Conservation (phyloP, 2,329 filamentous ascomycete species). For the Fusarium pseudonygamai region DNA sequence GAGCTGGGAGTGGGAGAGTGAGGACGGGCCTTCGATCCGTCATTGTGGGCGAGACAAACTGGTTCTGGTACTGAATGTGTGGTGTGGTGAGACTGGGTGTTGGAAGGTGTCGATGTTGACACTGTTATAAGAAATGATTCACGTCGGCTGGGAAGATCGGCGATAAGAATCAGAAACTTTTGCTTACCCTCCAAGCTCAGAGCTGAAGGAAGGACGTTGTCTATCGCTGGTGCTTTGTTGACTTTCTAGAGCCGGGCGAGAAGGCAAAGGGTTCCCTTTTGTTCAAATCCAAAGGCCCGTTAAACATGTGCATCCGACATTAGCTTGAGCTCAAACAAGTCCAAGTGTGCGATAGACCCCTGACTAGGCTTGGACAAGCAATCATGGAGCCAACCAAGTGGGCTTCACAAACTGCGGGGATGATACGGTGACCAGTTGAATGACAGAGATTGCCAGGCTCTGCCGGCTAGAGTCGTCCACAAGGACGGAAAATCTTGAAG, state of each 20-base stretch:
- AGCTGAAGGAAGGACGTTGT: conserved; percentile 1
- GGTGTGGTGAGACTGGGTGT: background rate
- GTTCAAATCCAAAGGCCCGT: conserved; percentile 24
- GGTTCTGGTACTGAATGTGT: conserved; percentile 12
- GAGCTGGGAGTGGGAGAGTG: conserved; percentile 40
- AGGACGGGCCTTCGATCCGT: conserved; percentile 43
- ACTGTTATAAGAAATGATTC: background rate
- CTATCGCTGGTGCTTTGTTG: conserved; percentile 24
- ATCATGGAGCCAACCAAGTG: conserved; percentile 36
- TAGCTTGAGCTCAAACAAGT: conserved; percentile 29
- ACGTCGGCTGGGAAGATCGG: background rate
- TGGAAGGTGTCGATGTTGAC: conserved; percentile 1
- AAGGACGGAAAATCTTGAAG: conserved; percentile 39
- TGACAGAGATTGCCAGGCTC: conserved; percentile 9
- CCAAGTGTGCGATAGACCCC: conserved; percentile 38
- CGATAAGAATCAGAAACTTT: background rate
- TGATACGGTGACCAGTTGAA: conserved; percentile 41
- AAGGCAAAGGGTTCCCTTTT: conserved; percentile 31
- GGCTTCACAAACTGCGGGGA: conserved; percentile 36
- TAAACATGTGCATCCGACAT: conserved; percentile 33
- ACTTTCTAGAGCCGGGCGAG: conserved; percentile 13
- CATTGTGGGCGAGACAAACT: conserved; percentile 36
- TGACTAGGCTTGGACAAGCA: conserved; percentile 43
- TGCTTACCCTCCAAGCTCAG: background rate
- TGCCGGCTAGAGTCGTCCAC: conserved; percentile 32